A percentile compares a stretch with the other conserved stretches of the same genome.
These are phyloP conservation scores for Triticum timopheevii DNA, from an alignment of 176 grass and related monocot species.

Conservation along the genomic window DNA sequence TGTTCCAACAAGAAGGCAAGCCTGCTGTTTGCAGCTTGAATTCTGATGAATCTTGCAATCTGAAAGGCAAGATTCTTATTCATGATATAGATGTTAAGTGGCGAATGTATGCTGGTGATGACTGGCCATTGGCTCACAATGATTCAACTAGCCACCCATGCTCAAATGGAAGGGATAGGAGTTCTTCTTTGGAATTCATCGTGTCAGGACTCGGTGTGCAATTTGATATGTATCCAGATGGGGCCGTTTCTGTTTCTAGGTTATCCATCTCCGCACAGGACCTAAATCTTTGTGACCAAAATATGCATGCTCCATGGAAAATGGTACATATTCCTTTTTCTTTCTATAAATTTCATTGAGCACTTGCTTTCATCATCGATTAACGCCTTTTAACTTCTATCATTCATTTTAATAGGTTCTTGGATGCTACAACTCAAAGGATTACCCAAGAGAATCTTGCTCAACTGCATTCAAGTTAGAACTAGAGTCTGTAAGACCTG, in stretches of 20 bases:
- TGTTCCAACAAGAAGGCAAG: conserved; percentile 38
- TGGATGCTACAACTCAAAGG: conserved; percentile 80
- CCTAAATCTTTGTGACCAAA: conserved; percentile 76
- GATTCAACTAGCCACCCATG: conserved; percentile 22
- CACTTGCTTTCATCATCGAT: background rate
- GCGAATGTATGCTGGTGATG: conserved; percentile 72
- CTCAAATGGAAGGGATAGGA: conserved; percentile 65
- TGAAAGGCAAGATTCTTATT: conserved; percentile 79
- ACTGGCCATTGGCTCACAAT: conserved; percentile 62
- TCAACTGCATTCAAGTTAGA: conserved; percentile 80
- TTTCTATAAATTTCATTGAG: conserved; percentile 25
- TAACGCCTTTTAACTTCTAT: conserved; percentile 31
- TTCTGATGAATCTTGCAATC: conserved; percentile 44
- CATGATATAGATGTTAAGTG: conserved; percentile 80
- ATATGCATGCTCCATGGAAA: conserved; percentile 91
- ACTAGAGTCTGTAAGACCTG: conserved; percentile 84
- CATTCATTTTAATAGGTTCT: conserved; percentile 65
- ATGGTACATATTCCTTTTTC: conserved; percentile 48
- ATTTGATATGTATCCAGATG: conserved; percentile 89
- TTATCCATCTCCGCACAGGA: conserved; percentile 62
- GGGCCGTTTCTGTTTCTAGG: conserved; percentile 75
- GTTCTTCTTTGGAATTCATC: conserved; percentile 63
- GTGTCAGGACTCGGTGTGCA: conserved; percentile 66
- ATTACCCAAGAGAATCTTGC: conserved; percentile 84
- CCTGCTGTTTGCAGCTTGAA: conserved; percentile 40